Conservation (phyloP, 2,329 filamentous ascomycete species). For the Fusarium incarnatum region DNA sequence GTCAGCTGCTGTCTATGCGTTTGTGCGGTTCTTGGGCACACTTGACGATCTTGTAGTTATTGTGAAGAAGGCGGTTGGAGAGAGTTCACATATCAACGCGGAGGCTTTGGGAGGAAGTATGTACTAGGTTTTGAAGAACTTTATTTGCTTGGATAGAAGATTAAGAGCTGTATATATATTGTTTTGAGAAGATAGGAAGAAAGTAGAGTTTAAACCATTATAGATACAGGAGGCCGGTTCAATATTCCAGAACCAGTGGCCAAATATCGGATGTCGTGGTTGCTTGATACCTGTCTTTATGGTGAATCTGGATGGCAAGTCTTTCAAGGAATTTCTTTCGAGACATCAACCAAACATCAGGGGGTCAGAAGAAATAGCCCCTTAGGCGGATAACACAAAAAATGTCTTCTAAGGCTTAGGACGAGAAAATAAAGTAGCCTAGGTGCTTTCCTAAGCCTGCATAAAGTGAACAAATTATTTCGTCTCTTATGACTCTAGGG, state of each 20-base stretch:
- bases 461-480: too few species aligned
- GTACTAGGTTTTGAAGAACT: not conserved
- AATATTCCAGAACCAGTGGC: not conserved
- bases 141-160: not conserved
- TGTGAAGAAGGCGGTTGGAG: constrained; percentile 21
- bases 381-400: too few species aligned
- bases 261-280: not conserved
- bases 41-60: constrained; percentile 17
- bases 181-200: not conserved
- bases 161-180: not conserved
- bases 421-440: too few species aligned
- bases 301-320: not conserved
- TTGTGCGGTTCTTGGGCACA: constrained; percentile 19
- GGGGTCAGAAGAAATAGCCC: too few species aligned
- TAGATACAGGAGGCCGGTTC: not conserved
- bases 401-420: too few species aligned
- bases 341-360: not conserved
- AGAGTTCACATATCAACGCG: constrained; percentile 13
- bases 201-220: not conserved
- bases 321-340: not conserved
- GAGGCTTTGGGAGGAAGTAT: constrained; percentile 16
- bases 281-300: not conserved
- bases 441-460: too few species aligned
- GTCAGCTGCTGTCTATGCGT: constrained; percentile 19
- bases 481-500: too few species aligned